Percentiles rank a stretch among this genome's conserved stretches.
Conservation (phyloP, 768 basidiomycete genomes). For the Hericium coralloides region DNA sequence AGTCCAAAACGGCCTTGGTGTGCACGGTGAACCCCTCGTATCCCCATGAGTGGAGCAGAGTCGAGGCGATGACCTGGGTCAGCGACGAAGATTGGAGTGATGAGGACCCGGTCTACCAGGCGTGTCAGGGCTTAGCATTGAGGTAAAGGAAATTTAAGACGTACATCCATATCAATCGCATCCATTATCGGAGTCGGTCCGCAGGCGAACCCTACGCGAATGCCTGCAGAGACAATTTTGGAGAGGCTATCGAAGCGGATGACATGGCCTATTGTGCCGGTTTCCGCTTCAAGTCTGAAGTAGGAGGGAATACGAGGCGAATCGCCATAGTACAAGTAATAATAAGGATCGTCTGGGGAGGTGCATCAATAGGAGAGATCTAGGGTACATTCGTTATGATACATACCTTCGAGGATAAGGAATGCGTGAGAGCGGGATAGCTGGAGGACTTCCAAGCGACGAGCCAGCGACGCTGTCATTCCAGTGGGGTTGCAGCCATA, state of each 20-base stretch:
- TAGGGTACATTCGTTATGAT: neutral
- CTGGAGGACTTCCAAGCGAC: constrained; percentile 62
- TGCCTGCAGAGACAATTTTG: constrained; percentile 70
- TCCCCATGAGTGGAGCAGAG: constrained; percentile 64
- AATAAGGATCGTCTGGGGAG: constrained; percentile 67
- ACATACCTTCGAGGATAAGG: constrained; percentile 74
- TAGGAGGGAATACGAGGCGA: constrained; percentile 63
- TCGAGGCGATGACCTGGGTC: constrained; percentile 51
- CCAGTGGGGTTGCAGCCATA: constrained; percentile 88
- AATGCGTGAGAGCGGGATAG: constrained; percentile 69
- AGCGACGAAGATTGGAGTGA: constrained; percentile 61
- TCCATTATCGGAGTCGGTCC: constrained; percentile 62
- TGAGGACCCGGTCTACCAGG: constrained; percentile 47
- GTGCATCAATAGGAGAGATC: neutral
- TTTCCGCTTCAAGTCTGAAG: constrained; percentile 65
- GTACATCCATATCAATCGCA: constrained; percentile 63
- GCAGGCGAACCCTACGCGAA: constrained; percentile 74
- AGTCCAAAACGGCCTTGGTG: constrained; percentile 55
- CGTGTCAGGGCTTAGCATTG: neutral
- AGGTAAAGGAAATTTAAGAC: constrained; percentile 17
- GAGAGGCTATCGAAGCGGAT: constrained; percentile 86
- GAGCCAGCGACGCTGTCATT: constrained; percentile 59
- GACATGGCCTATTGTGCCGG: constrained; percentile 64
- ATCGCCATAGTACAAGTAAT: constrained; percentile 66
- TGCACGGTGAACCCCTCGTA: constrained; percentile 67